These are phyloP conservation scores for Linnemannia hyalina DNA, from an alignment of 192 early-diverging fungal species.

Conservation along the genomic window DNA sequence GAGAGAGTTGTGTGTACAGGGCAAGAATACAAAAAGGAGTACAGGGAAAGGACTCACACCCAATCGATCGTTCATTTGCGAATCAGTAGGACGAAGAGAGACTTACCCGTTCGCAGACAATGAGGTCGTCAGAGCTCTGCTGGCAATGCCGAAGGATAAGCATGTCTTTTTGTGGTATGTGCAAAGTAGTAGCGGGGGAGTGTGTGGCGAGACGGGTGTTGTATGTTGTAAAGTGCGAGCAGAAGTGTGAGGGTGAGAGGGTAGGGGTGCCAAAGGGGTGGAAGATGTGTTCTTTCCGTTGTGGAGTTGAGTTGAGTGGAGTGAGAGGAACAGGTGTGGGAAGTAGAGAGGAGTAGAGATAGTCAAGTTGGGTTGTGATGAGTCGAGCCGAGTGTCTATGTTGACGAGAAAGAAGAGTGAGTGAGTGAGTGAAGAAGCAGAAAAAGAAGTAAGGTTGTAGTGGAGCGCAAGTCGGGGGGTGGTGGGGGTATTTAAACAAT, in stretches of 20 bases:
- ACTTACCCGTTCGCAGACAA: constrained; percentile 69
- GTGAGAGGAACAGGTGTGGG: background rate
- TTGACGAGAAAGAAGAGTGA: background rate
- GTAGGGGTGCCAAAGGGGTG: background rate
- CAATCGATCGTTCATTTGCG: no score
- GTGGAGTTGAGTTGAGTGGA: background rate
- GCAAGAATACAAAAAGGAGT: background rate
- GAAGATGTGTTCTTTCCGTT: background rate
- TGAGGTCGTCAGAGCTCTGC: constrained; percentile 69
- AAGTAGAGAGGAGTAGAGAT: background rate
- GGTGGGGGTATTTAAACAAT: background rate
- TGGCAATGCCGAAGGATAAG: constrained; percentile 61
- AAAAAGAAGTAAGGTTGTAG: no score
- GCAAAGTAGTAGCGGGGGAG: background rate
- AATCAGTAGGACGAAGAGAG: background rate
- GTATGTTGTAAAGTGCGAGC: background rate
- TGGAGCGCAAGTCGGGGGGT: no score
- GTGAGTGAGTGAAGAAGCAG: background rate
- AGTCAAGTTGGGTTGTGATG: background rate
- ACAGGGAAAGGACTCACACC: background rate
- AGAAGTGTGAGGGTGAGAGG: background rate
- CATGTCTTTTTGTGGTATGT: constrained; percentile 38
- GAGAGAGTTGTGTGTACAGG: no score
- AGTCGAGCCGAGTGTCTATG: background rate
- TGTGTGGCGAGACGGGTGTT: background rate